phyloP scores from a whole-genome alignment of 768 basidiomycete genomes.

The Pleurotus djamor region DNA sequence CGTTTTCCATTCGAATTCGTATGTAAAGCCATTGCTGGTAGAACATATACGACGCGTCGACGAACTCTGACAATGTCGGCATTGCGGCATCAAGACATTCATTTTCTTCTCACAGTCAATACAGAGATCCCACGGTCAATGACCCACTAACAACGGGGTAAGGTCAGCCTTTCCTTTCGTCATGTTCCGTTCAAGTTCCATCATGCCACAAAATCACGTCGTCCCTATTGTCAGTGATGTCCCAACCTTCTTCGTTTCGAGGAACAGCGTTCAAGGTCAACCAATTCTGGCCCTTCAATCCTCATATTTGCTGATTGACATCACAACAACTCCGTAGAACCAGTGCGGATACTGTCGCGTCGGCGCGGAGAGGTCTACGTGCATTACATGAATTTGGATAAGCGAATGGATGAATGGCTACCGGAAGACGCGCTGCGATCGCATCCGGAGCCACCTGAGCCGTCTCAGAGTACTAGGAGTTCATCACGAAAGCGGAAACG shows the following conservation, averaged over 20 bases:
- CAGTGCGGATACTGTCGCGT: conserved; percentile 52
- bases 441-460: conserved; percentile 15
- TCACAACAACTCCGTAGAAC: conserved; percentile 24
- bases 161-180: neutral
- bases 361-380: conserved; percentile 58
- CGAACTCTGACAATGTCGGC: too few species aligned
- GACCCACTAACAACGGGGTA: neutral
- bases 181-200: neutral
- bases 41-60: too few species aligned
- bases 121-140: neutral
- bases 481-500: conserved; percentile 28
- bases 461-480: conserved; percentile 11
- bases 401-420: conserved; percentile 76
- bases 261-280: conserved; percentile 26
- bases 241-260: conserved; percentile 27
- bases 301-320: too few species aligned
- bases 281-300: too few species aligned
- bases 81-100: too few species aligned
- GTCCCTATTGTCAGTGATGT: conserved; percentile 20
- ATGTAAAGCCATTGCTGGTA: too few species aligned
- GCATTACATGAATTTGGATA: conserved; percentile 71
- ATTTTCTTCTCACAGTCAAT: neutral
- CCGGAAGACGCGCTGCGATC: conserved; percentile 38
- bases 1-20: too few species aligned
- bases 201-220: conserved; percentile 25